A percentile compares a stretch with the other conserved stretches of the same genome.
Conservation (phyloP, 2,329 filamentous ascomycete genomes). For the Pseudogymnoascus sp. region DNA sequence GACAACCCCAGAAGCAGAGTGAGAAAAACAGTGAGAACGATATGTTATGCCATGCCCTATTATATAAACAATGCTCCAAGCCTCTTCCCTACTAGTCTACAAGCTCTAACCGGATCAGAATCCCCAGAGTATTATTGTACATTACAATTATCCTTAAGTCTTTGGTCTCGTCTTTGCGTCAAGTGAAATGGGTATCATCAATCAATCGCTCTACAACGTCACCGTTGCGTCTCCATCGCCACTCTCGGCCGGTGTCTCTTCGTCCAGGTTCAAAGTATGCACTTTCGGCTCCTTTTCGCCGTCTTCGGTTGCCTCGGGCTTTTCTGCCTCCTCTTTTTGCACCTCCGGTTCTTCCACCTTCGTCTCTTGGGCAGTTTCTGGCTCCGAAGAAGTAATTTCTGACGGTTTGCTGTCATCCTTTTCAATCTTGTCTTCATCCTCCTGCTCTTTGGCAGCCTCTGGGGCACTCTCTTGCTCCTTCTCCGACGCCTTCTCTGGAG, state of each 20-base stretch:
- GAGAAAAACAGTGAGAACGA: background rate
- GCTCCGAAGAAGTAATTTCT: slow-evolving; percentile 13
- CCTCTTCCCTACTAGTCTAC: background rate
- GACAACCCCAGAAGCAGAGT: background rate
- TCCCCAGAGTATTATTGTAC: slow-evolving; percentile 9
- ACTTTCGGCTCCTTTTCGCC: slow-evolving; percentile 14
- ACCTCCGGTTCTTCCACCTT: slow-evolving; percentile 16
- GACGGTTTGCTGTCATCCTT: slow-evolving; percentile 10
- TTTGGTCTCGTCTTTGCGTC: slow-evolving; percentile 8
- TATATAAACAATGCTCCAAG: slow-evolving; percentile 3
- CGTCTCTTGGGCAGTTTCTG: slow-evolving; percentile 8
- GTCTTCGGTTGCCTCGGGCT: slow-evolving; percentile 22
- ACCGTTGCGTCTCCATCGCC: background rate
- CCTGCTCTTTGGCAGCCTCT: background rate
- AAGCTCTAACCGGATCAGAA: slow-evolving; percentile 9
- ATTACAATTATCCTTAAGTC: slow-evolving; percentile 10
- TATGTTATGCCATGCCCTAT: slow-evolving; percentile 8
- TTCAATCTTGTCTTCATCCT: slow-evolving; percentile 15
- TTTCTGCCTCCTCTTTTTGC: slow-evolving; percentile 19
- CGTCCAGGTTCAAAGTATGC: slow-evolving; percentile 7
- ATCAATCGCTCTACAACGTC: slow-evolving; percentile 8
- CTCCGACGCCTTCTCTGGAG: slow-evolving; percentile 22
- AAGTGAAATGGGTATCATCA: slow-evolving; percentile 10
- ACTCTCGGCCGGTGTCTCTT: background rate
- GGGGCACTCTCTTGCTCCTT: slow-evolving; percentile 19